These are phyloP conservation scores for Moesziomyces sp. DNA, from an alignment of 1,284 basidiomycete species.

Conservation along the genomic window DNA sequence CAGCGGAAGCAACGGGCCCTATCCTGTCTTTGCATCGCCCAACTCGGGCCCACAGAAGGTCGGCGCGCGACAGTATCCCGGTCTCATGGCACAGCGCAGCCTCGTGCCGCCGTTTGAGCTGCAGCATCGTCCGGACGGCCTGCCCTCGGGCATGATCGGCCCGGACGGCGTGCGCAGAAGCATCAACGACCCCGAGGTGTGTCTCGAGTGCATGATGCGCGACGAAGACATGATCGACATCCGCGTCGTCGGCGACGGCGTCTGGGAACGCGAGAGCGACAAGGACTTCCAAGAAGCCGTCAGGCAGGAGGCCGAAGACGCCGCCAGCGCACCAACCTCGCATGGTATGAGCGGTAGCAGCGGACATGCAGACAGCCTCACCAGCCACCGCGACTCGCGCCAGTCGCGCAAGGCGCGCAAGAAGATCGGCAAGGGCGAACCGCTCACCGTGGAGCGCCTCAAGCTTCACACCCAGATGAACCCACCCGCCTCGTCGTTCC, in stretches of 20 bases:
- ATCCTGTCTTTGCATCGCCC: constrained; percentile 56
- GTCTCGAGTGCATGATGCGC: constrained; percentile 97
- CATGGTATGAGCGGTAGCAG: constrained; percentile 10
- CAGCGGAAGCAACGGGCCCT: constrained; percentile 59
- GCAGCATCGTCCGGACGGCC: constrained; percentile 63
- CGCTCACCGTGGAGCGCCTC: constrained; percentile 71
- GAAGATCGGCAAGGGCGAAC: constrained; percentile 66
- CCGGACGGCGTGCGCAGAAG: constrained; percentile 60
- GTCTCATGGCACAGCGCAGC: constrained; percentile 62
- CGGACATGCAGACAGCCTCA: constrained; percentile 29
- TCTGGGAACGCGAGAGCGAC: constrained; percentile 93
- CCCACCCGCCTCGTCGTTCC: constrained; percentile 71
- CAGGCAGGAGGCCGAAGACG: constrained; percentile 73
- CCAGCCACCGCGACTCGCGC: constrained; percentile 37
- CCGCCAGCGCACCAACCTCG: constrained; percentile 13
- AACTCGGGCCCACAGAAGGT: constrained; percentile 24
- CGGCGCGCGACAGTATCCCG: constrained; percentile 58
- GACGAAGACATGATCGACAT: constrained; percentile 98
- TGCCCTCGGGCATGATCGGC: constrained; percentile 58
- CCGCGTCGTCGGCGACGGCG: constrained; percentile 82
- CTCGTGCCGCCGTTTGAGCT: constrained; percentile 66
- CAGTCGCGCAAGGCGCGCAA: constrained; percentile 72
- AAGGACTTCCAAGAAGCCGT: constrained; percentile 81
- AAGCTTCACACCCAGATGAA: constrained; percentile 85
- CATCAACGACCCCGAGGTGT: constrained; percentile 76